A percentile compares a stretch with the other conserved stretches of the same genome.
Evolutionary conservation across 1,139 yeast genomes (phyloP).

Genomic region (Debaryomycetaceae sp.): DNA sequence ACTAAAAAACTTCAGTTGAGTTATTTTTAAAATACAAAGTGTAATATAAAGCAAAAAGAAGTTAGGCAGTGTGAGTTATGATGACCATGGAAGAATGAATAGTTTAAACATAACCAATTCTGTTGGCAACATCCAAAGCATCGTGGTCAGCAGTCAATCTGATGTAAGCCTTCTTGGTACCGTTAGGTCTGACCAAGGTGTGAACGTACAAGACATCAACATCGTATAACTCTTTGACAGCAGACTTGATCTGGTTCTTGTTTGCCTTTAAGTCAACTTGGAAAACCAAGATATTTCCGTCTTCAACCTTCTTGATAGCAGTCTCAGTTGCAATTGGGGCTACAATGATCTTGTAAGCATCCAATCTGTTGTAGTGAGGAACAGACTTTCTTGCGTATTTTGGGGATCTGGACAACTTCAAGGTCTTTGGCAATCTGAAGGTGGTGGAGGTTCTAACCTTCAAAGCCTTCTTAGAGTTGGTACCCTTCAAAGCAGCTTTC

Average conservation of each 20-base stretch:
- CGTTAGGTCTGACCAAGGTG: constrained; percentile 98
- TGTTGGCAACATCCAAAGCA: constrained; percentile 99
- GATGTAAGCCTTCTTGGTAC: constrained; percentile 99
- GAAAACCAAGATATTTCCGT: constrained; percentile 98
- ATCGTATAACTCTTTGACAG: constrained; percentile 97
- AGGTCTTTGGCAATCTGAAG: constrained; percentile 98
- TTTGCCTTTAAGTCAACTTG: constrained; percentile 95
- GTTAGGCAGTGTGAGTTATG: constrained; percentile 5
- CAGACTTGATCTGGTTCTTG: constrained; percentile 98
- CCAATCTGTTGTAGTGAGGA: constrained; percentile 96
- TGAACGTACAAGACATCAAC: constrained; percentile 92
- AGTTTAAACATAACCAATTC: constrained; percentile 93
- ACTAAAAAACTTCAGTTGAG: constrained; percentile 7
- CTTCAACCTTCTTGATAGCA: constrained; percentile 99
- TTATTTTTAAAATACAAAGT: constrained; percentile 8
- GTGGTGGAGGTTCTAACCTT: constrained; percentile 95
- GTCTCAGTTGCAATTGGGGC: constrained; percentile 98
- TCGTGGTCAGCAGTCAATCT: constrained; percentile 99
- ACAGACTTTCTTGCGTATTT: constrained; percentile 94
- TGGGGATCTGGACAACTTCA: constrained; percentile 91
- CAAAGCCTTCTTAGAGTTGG: constrained; percentile 83
- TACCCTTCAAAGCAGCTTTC: constrained; percentile 98
- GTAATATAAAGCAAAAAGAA: constrained; percentile 9
- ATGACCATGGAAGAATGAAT: constrained; percentile 8
- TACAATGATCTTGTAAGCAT: constrained; percentile 92